Percentiles rank a stretch among this genome's conserved stretches.
phyloP scores from a whole-genome alignment of 1,284 basidiomycete genomes.

The Pseudozyma hubeiensis region DNA sequence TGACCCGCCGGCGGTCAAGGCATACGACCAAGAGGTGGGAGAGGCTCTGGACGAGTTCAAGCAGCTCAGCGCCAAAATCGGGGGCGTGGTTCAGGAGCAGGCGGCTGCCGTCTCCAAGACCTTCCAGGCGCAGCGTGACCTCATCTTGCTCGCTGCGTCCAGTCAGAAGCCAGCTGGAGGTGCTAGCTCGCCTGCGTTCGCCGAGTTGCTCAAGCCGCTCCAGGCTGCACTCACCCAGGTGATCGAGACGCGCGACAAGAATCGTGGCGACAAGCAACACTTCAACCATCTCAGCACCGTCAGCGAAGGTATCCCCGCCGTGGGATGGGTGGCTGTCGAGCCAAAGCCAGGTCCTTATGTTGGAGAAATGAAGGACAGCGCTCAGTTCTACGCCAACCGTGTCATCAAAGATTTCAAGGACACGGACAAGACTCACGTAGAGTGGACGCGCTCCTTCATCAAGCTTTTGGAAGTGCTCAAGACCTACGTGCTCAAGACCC shows the following conservation, averaged over 20 bases:
- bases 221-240: conserved; percentile 81
- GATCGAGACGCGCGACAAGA: conserved; percentile 82
- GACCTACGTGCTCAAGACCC: conserved; percentile 86
- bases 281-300: conserved; percentile 83
- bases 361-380: conserved; percentile 86
- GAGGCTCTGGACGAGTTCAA: conserved; percentile 80
- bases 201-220: conserved; percentile 78
- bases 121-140: conserved; percentile 77
- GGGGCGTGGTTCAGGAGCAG: conserved; percentile 76
- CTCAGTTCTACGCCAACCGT: conserved; percentile 89
- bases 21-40: conserved; percentile 81
- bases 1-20: conserved; percentile 76
- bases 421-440: conserved; percentile 81
- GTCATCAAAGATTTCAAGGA: conserved; percentile 94
- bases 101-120: conserved; percentile 78
- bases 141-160: conserved; percentile 77
- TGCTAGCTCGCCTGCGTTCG: conserved; percentile 74
- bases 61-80: conserved; percentile 80
- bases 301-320: conserved; percentile 83
- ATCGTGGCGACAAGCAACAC: conserved; percentile 83
- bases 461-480: conserved; percentile 81
- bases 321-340: conserved; percentile 89
- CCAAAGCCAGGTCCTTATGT: conserved; percentile 86
- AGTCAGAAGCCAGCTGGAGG: conserved; percentile 79
- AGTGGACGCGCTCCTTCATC: conserved; percentile 85